phyloP scores from a whole-genome alignment of 306 rosid species.

The Potentilla sterilis region DNA sequence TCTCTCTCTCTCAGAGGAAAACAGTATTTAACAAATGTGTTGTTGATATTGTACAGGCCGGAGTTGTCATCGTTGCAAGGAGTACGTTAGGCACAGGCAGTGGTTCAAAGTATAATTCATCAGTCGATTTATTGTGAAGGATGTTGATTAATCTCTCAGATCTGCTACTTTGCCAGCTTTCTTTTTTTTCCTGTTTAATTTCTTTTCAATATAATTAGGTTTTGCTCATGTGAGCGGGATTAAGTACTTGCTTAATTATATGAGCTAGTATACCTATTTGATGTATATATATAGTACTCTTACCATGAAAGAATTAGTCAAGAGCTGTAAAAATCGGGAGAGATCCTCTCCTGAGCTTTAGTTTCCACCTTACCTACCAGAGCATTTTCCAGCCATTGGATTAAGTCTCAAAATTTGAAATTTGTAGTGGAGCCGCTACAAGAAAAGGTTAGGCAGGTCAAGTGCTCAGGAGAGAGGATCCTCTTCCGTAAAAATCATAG shows the following conservation, averaged over 20 bases:
- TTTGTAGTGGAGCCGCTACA: too few relatives aligned
- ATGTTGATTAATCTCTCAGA: neutral
- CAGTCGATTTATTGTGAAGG: neutral
- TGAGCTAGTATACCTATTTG: too few relatives aligned
- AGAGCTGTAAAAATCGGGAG: neutral
- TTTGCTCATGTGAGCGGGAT: neutral
- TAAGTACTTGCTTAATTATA: too few relatives aligned
- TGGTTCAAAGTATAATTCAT: conserved; percentile 5
- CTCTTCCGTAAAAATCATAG: neutral
- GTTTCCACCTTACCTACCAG: too few relatives aligned
- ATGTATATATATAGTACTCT: too few relatives aligned
- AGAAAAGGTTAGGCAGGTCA: too few relatives aligned
- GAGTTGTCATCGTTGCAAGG: neutral
- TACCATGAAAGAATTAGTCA: neutral
- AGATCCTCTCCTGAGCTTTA: too few relatives aligned
- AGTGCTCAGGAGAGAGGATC: too few relatives aligned
- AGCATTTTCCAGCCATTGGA: too few relatives aligned
- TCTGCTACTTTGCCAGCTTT: neutral
- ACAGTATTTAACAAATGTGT: neutral
- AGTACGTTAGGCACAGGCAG: neutral
- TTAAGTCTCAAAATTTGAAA: too few relatives aligned
- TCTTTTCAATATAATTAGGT: neutral
- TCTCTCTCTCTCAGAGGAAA: neutral
- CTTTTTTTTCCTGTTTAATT: too few relatives aligned
- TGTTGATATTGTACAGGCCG: neutral